These are phyloP conservation scores for Fusarium anguioides DNA, from an alignment of 2,329 filamentous ascomycete species.

Conservation along the genomic window DNA sequence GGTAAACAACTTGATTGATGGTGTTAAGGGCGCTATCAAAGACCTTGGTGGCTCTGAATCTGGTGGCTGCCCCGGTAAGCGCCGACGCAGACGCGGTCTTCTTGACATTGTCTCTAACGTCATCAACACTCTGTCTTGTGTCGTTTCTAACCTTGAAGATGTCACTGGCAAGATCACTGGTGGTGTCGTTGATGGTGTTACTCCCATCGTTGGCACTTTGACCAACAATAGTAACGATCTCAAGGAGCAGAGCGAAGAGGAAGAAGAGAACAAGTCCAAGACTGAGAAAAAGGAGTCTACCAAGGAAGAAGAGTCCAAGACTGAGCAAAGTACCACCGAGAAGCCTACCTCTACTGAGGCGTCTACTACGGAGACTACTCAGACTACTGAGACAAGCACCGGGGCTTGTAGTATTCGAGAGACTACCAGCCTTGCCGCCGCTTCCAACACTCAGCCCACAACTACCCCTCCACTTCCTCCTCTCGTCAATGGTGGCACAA, in stretches of 20 bases:
- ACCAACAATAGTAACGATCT: conserved; percentile 13
- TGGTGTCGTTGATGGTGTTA: conserved; percentile 10
- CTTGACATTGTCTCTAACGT: background rate
- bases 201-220: conserved; percentile 1
- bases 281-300: too few species aligned
- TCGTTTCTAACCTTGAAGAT: background rate
- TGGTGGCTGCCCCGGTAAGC: conserved; percentile 7
- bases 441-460: background rate
- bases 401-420: background rate
- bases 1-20: conserved; percentile 19
- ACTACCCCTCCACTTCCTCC: background rate
- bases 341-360: conserved; percentile 6
- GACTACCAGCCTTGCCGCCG: background rate
- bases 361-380: background rate
- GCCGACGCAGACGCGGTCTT: conserved; percentile 1
- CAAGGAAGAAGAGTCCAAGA: too few species aligned
- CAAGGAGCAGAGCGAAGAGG: conserved; percentile 17
- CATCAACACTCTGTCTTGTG: conserved; percentile 10
- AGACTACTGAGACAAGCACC: background rate
- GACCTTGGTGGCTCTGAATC: conserved; percentile 5
- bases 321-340: background rate
- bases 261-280: conserved; percentile 13
- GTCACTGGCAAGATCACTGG: conserved; percentile 7
- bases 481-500: fast-evolving
- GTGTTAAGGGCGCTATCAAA: conserved; percentile 11